Evolutionary conservation across 148 eudicot species (phyloP), one percentile per base, ranked within the genome.

Genomic region (Mesembryanthemum crystallinum): DNA sequence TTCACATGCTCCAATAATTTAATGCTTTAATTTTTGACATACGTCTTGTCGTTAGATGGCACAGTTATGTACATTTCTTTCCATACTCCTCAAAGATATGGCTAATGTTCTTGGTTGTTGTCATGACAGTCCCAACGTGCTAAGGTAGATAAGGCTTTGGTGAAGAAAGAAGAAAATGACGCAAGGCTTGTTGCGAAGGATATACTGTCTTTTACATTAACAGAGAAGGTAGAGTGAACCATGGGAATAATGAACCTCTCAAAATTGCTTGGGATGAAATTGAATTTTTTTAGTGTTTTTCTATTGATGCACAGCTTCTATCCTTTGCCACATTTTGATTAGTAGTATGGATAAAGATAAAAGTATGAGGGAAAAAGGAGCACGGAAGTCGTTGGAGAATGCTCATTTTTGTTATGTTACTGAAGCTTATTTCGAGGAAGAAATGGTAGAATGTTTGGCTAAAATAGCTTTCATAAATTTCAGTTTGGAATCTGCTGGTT

Each of bases 51-150:
- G 43, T 39, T 39, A 39, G 43, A 6, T 39, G 45, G 60, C 13
- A 24, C 60, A 21, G 33, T 69, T 45, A 8, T 23, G 24, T 35
- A 33, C 1, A 33, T 63, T 20, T 71, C 47, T 58, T 60, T 24
- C 49, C 64, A 23, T 24, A 13, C 28, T 72, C 37, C 57, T 70
- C 55, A 18, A 18, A 1, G 27, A 28, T 49, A 45, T 65, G 58
- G 25, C 43, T 30, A 59, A 59, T 37, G 59, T 55, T 33, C 63
- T 42, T 61, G 47, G 58, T 37, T n/a, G 30, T 54, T 68, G n/a
- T 51, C 61, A 63, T 80, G 79, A 33, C 87, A 94, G 98, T 88
- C 94, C 72, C 89, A 81, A 33, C 98, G 96, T 77, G 98, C 98
- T 78, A 90, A 76, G 88, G 88, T 88, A 61, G 92, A 88, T 64